Percentiles rank a stretch among this genome's conserved stretches.
Conservation (phyloP, 2,329 filamentous ascomycete genomes). For the Penicillium polonicum region DNA sequence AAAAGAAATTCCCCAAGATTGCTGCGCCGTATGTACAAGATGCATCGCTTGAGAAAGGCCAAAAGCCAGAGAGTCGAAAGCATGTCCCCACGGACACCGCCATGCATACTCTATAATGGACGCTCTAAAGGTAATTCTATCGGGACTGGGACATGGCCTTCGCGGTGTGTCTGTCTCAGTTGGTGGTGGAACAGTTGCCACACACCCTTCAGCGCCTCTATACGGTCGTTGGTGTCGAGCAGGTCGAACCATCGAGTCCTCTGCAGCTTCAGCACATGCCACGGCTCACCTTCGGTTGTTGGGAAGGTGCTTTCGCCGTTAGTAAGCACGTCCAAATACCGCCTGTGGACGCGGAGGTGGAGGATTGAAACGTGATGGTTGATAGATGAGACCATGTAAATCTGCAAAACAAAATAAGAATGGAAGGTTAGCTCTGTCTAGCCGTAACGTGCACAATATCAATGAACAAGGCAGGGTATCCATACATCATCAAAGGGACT, state of each 20-base stretch:
- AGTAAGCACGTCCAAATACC: slow-evolving; percentile 57
- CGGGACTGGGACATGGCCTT: slow-evolving; percentile 2
- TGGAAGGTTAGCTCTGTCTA: background rate
- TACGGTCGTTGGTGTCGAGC: slow-evolving; percentile 53
- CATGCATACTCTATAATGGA: background rate
- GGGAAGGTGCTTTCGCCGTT: slow-evolving; percentile 40
- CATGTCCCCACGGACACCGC: background rate
- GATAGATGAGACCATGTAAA: slow-evolving; percentile 61
- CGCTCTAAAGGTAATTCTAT: slow-evolving; percentile 1
- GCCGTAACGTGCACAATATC: background rate
- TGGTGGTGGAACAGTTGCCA: slow-evolving; percentile 60
- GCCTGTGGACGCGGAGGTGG: slow-evolving; percentile 56
- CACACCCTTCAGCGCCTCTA: slow-evolving; percentile 56
- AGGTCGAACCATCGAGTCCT: slow-evolving; percentile 61
- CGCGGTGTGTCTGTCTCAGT: slow-evolving; percentile 34
- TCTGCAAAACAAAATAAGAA: slow-evolving; percentile 37
- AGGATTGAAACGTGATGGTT: slow-evolving; percentile 63
- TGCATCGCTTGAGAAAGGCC: slow-evolving; percentile 12
- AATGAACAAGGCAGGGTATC: background rate
- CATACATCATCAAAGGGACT: slow-evolving; percentile 56
- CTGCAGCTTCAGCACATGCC: slow-evolving; percentile 54
- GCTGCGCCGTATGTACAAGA: slow-evolving; percentile 17
- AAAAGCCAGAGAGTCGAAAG: background rate
- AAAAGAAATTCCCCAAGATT: background rate
- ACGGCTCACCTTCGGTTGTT: slow-evolving; percentile 38